Evolutionary conservation across 768 basidiomycete genomes (phyloP), one percentile per base, ranked within the genome.

Genomic region (Baorangia bicolor): DNA sequence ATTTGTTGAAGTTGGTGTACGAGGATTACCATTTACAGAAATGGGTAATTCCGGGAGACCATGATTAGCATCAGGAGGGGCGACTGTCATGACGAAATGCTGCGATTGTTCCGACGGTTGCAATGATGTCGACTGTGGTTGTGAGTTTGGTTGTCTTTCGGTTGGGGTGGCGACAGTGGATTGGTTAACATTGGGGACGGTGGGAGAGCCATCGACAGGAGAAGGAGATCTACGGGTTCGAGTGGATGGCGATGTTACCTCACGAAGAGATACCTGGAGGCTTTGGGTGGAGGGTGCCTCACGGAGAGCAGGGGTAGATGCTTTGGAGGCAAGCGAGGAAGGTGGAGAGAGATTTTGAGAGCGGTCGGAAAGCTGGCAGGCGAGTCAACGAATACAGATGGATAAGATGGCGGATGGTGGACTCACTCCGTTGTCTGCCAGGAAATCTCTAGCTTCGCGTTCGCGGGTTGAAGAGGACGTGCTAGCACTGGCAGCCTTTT

Each of bases 401-500:
- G 41, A 12, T 4, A 34, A 16, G 21, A 20, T 54, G 2, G 25
- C 2, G 6, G 23, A 18, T 21, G 9, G 30, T 37, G 37, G 40
- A 76, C 81, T 55, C 61, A 83, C 85, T 62, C 66, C 68, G 55
- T 69, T 74, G 48, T 78, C 78, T 46, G 70, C 70, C 60, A 75
- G 68, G 28, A 61, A 47, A 43, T 68, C 66, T 50, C 58, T 60
- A 8, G 61, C 46, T 23, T 70, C 62, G 23, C 58, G 68, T 40
- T 67, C 64, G 49, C 67, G 69, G 30, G 63, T 49, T 47, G 64
- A 64, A 27, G 73, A 59, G 33, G 70, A 57, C 0, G 60, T 49
- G 51, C 67, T 61, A 18, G 61, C 44, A 6, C 54, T 55, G 21
- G 71, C 70, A 10, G 73, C 76, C 44, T 75, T 78, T 54, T 87